Base-by-base conservation (phyloP, 805 yeast species). In the Saccharomycodes ludwigii region DNA sequence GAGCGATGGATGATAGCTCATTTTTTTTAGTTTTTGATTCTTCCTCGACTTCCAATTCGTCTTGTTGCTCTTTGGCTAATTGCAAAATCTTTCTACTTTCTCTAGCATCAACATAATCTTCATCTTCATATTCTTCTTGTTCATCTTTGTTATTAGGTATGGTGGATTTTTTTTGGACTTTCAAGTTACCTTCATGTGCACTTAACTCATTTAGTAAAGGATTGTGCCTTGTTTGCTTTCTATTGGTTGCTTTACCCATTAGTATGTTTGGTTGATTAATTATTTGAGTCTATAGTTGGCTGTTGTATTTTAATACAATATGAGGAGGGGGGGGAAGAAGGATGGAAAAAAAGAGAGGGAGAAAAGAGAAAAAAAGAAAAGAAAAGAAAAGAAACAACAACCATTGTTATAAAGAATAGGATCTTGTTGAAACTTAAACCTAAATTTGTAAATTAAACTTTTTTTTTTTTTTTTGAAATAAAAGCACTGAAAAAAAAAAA, bases 21-120 rank as follows among this genome's bases (percentile, higher is more conserved):
- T 35, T 44, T 38, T 31, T 35, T 48, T 40, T 39, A 43, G 37
- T 47, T 52, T 42, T 42, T 7, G 33, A 44, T 24, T 59, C 60
- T 39, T 73, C 79, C 48, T 82, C 94, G 29, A 64, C 74, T 33
- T 73, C 86, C 14, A 86, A 53, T 50, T 91, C 99, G 27, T 81
- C 85, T 56, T 85, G 95, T 60, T 91, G 99, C 47, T 80, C 88
- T 44, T 71, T 76, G 13, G 98, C 99, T 39, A 91, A 65, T 52
- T 80, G 82, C 42, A 91, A 63, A 54, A 91, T 86, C 58, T 73
- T 83, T 55, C 93, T 67, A 1, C 96, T 82, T 19, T 83, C 61
- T 13, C 73, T 64, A 13, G 96, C 80, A 59, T 88, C 95, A 24
- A 91, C 65, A 43, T 60, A 77, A 27, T 67, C 74, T 29, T 76